These are phyloP conservation scores for Dioscorea zingiberensis DNA, from an alignment of 106 monocot species.

Conservation along the genomic window DNA sequence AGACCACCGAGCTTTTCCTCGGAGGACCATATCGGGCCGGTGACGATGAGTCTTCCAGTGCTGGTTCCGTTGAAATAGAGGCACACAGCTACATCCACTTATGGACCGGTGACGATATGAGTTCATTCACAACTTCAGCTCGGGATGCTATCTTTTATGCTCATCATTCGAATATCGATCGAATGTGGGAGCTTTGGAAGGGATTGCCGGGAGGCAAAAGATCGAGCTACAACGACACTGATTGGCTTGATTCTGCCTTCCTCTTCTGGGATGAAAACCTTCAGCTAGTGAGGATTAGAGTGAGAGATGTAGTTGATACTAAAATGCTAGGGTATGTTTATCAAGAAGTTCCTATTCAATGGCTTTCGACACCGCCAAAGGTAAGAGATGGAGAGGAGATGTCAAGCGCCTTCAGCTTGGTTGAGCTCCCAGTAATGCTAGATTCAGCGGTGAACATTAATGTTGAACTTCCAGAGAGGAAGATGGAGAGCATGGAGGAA, in stretches of 20 bases:
- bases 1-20: too few species aligned
- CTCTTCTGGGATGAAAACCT: slow-evolving; percentile 18
- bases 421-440: slow-evolving; percentile 1
- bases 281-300: slow-evolving; percentile 7
- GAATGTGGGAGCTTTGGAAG: slow-evolving; percentile 11
- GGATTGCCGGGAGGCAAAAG: background rate
- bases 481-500: slow-evolving; percentile 23
- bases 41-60: too few species aligned
- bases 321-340: background rate
- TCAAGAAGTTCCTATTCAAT: background rate
- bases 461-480: slow-evolving; percentile 2
- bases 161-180: slow-evolving; percentile 10
- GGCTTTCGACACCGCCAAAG: background rate
- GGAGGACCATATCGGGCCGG: too few species aligned
- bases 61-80: background rate
- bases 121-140: background rate
- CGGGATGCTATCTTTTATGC: slow-evolving; percentile 8
- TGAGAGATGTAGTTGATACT: background rate
- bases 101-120: background rate
- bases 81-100: background rate
- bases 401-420: too few species aligned
- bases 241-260: slow-evolving; percentile 15
- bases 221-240: background rate
- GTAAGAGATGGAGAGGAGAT: background rate
- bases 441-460: slow-evolving; percentile 7